A percentile compares a stretch with the other conserved stretches of the same genome.
Conservation (phyloP, 768 basidiomycete genomes). For the Epithele typhae region DNA sequence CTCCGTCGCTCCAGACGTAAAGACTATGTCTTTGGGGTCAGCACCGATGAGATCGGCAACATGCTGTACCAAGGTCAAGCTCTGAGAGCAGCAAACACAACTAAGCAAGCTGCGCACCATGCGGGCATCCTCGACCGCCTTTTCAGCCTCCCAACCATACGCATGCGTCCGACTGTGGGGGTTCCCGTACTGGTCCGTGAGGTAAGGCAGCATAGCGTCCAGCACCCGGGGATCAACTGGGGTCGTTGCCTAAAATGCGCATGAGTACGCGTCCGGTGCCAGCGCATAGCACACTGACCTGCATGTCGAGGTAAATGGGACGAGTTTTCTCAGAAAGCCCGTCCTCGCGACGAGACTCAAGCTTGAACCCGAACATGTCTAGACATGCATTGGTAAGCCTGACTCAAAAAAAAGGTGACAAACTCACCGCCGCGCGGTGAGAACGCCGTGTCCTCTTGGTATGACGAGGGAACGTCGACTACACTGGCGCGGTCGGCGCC, state of each 20-base stretch:
- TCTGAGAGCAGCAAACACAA: too few relatives aligned
- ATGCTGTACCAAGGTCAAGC: constrained; percentile 49
- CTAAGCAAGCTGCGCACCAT: constrained; percentile 42
- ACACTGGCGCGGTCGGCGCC: constrained; percentile 79
- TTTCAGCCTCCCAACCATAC: constrained; percentile 98
- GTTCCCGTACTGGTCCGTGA: constrained; percentile 96
- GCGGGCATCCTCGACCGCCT: constrained; percentile 88
- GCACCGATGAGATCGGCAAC: constrained; percentile 93
- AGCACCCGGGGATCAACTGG: constrained; percentile 96
- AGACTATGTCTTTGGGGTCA: constrained; percentile 91
- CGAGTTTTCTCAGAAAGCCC: constrained; percentile 57
- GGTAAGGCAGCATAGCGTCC: constrained; percentile 93
- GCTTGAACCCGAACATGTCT: constrained; percentile 91
- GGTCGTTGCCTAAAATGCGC: constrained; percentile 74
- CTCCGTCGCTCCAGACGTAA: constrained; percentile 98
- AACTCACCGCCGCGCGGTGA: constrained; percentile 61
- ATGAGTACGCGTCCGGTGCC: constrained; percentile 1
- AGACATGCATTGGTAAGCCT: background rate
- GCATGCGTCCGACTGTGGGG: constrained; percentile 98
- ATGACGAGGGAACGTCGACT: constrained; percentile 73
- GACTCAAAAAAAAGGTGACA: too few relatives aligned
- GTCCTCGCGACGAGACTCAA: constrained; percentile 61
- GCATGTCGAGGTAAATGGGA: constrained; percentile 98
- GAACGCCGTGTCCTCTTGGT: constrained; percentile 66
- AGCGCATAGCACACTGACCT: constrained; percentile 44